phyloP scores from a whole-genome alignment of 1,284 basidiomycete genomes.

The Inonotus obliquus region DNA sequence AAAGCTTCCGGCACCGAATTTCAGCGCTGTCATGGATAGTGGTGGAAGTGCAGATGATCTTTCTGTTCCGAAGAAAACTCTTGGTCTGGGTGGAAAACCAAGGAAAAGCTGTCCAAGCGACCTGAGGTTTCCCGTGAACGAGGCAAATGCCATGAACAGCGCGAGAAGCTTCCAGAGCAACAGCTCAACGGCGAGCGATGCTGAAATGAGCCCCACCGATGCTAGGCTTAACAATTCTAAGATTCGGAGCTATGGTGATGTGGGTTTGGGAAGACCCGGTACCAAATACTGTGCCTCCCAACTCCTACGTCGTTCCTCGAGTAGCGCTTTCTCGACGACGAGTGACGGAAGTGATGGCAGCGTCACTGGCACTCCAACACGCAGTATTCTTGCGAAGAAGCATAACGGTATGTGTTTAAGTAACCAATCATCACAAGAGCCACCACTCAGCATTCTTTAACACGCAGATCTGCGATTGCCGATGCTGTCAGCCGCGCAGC shows the following conservation, averaged over 20 bases:
- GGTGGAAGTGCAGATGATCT: constrained; percentile 33
- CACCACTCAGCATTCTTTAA: constrained; percentile 6
- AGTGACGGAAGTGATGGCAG: constrained; percentile 51
- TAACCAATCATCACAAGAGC: constrained; percentile 12
- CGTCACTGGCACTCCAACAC: constrained; percentile 56
- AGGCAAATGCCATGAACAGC: constrained; percentile 21
- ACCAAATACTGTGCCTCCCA: constrained; percentile 34
- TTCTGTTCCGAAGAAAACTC: constrained; percentile 3
- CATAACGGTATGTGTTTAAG: constrained; percentile 39
- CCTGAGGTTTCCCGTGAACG: constrained; percentile 15
- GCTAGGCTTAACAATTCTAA: constrained; percentile 24
- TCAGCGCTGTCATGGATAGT: constrained; percentile 19
- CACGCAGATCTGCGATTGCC: constrained; percentile 47
- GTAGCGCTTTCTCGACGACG: constrained; percentile 69
- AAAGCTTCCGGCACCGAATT: constrained; percentile 18
- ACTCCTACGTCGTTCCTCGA: constrained; percentile 69
- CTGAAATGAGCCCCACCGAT: constrained; percentile 49
- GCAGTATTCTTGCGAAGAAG: constrained; percentile 28
- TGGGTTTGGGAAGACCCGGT: constrained; percentile 62
- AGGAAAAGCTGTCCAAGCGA: constrained; percentile 17
- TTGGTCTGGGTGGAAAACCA: background rate
- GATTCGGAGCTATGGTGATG: constrained; percentile 50
- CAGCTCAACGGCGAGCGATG: constrained; percentile 31
- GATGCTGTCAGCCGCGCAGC: constrained; percentile 40
- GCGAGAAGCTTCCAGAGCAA: constrained; percentile 38